Base-by-base conservation (phyloP, 306 rosid genomes). In the Mimosa pudica region DNA sequence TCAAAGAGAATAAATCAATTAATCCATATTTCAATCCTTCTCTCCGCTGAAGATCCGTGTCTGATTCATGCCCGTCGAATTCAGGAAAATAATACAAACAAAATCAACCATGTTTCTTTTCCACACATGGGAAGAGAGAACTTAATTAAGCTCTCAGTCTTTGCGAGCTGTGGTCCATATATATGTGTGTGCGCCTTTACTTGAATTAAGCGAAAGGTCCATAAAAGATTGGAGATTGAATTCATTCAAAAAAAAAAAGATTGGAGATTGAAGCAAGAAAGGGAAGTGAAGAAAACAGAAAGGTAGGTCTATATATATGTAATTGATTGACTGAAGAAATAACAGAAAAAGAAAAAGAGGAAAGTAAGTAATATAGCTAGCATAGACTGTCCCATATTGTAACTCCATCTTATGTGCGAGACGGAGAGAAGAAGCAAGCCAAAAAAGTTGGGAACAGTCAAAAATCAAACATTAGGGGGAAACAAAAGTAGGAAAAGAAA, bases 351-450 rank as follows among this genome's bases (percentile, higher is more conserved):
- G 79, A 65, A 74, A 88, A 85, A 82, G 79, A 79, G 84, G 80
- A 74, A 77, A 79, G 84, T 80, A 74, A 77, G 85, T 85, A n/a
- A 44, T 5, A 68, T 4, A 68, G 83, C 86, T 4, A 68, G 83
- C 86, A 85, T 80, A 82, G 88, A 87, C 42, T 84, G 79, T 88
- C 91, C 84, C 81, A 73, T 80, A 48, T 80, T 85, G 85, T 85
- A 78, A 78, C 87, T 88, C 85, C 85, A 85, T 83, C 89, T 73
- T 1, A 17, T 77, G 84, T 71, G 79, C 83, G 77, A 82, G 86
- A 79, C 62, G 69, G 82, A 77, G 90, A 79, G 85, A 77, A 83
- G 78, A 79, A 71, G 55, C 85, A 75, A 82, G 72, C 79, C 75
- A 68, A 85, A 77, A 70, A 74, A n/a, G 1, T 20, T 38, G 30